These are phyloP conservation scores for Peronospora farinosa DNA, from an alignment of 352 stramenopile species.

Conservation along the genomic window DNA sequence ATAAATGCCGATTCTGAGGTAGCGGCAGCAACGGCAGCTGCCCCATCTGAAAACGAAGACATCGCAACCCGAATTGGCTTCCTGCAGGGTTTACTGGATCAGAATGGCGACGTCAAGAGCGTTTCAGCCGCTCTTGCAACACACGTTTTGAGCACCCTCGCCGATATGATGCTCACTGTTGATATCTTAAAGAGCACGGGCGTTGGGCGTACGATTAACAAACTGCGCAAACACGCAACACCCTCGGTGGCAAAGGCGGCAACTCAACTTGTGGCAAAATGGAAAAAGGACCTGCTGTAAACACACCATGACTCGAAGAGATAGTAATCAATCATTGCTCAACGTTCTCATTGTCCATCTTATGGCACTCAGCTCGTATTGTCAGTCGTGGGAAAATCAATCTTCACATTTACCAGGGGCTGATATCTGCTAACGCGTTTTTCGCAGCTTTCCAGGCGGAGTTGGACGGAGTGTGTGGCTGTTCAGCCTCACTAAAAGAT, in stretches of 20 bases:
- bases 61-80: slow-evolving; percentile 64
- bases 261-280: slow-evolving; percentile 71
- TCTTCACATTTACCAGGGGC: slow-evolving; percentile 49
- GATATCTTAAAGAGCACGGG: slow-evolving; percentile 81
- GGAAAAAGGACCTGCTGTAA: slow-evolving; percentile 82
- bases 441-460: slow-evolving; percentile 47
- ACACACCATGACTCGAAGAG: slow-evolving; percentile 4
- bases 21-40: slow-evolving; percentile 16
- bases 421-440: slow-evolving; percentile 57
- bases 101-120: slow-evolving; percentile 69
- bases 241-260: slow-evolving; percentile 58
- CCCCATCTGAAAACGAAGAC: slow-evolving; percentile 32
- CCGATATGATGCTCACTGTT: slow-evolving; percentile 64
- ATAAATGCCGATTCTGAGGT: slow-evolving; percentile 16
- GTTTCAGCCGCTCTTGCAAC: slow-evolving; percentile 57
- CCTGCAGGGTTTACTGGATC: slow-evolving; percentile 67
- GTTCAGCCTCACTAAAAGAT: slow-evolving; percentile 41
- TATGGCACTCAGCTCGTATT: neutral
- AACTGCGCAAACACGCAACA: slow-evolving; percentile 70
- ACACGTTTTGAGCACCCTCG: slow-evolving; percentile 65
- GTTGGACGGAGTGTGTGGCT: slow-evolving; percentile 11
- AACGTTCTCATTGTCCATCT: slow-evolving; percentile 6
- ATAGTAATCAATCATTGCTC: neutral
- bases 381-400: neutral
- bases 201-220: slow-evolving; percentile 80